Conservation (phyloP, 768 basidiomycete species). For the Naematelia aurantialba region DNA sequence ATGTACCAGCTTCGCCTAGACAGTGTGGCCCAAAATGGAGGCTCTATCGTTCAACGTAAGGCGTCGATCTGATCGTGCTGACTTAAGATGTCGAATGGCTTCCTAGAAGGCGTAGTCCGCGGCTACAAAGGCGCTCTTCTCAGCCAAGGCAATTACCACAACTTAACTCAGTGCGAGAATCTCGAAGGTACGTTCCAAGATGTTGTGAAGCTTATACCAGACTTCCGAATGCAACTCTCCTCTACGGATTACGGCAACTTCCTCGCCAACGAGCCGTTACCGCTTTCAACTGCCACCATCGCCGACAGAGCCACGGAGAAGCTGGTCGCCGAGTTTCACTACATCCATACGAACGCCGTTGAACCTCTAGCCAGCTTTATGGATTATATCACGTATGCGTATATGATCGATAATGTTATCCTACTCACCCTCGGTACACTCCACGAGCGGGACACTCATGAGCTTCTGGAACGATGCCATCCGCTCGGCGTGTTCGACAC, state of each 20-base stretch:
- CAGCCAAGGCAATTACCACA: conserved; percentile 82
- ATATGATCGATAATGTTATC: conserved; percentile 99
- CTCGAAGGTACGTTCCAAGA: conserved; percentile 68
- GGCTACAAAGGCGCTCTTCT: conserved; percentile 94
- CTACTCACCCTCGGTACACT: conserved; percentile 94
- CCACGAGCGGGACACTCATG: conserved; percentile 95
- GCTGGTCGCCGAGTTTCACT: conserved; percentile 97
- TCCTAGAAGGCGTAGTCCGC: conserved; percentile 57
- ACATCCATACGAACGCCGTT: conserved; percentile 81
- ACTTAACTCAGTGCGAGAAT: conserved; percentile 93
- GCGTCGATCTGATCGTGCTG: background rate
- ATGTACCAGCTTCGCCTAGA: conserved; percentile 1
- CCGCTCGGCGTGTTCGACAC: conserved; percentile 96
- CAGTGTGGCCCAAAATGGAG: conserved; percentile 44
- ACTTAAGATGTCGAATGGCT: conserved; percentile 49
- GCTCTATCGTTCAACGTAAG: conserved; percentile 50
- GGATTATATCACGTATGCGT: conserved; percentile 96
- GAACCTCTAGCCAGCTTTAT: conserved; percentile 87
- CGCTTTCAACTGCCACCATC: conserved; percentile 88
- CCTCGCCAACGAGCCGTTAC: conserved; percentile 90
- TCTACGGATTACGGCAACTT: conserved; percentile 98
- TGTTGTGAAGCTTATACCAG: conserved; percentile 52
- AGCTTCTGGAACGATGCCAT: conserved; percentile 92
- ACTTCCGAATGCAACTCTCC: conserved; percentile 90
- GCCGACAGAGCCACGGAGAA: conserved; percentile 93